Evolutionary conservation across 306 rosid genomes (phyloP).

Genomic region (Acacia acuminata): DNA sequence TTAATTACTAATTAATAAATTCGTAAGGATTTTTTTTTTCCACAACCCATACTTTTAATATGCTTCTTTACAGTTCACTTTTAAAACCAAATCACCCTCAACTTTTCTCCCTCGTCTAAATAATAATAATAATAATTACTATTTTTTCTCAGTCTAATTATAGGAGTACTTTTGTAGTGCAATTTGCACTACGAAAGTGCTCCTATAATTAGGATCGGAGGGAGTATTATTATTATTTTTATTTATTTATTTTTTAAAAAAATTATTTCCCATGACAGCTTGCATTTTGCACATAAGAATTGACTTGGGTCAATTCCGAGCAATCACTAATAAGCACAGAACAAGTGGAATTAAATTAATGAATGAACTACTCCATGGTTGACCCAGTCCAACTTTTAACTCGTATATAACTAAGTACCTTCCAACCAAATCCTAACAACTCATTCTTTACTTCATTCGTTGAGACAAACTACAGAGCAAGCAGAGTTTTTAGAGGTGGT

Average conservation of each 20-base stretch:
- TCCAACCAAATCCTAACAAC: background rate
- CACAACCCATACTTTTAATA: background rate
- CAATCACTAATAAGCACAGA: background rate
- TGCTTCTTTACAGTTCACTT: background rate
- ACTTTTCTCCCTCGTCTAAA: background rate
- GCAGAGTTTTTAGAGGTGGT: background rate
- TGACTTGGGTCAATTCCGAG: constrained; percentile 27
- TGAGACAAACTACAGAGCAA: background rate
- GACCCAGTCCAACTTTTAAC: constrained; percentile 13
- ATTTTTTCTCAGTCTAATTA: too few relatives aligned
- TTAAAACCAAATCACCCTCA: background rate
- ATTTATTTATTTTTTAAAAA: background rate
- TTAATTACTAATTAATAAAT: background rate
- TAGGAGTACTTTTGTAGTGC: too few relatives aligned
- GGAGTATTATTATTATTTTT: too few relatives aligned
- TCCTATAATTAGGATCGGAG: too few relatives aligned
- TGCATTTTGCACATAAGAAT: background rate
- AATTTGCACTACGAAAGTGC: too few relatives aligned
- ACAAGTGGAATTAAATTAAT: background rate
- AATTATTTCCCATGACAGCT: background rate
- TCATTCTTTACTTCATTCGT: background rate
- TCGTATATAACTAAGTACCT: background rate
- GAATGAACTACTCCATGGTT: background rate
- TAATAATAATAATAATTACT: too few relatives aligned
- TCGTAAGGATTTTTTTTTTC: background rate